Evolutionary conservation across 345 rosid genomes (phyloP), one percentile per base, ranked within the genome.

Genomic region (Syzygium jambos): DNA sequence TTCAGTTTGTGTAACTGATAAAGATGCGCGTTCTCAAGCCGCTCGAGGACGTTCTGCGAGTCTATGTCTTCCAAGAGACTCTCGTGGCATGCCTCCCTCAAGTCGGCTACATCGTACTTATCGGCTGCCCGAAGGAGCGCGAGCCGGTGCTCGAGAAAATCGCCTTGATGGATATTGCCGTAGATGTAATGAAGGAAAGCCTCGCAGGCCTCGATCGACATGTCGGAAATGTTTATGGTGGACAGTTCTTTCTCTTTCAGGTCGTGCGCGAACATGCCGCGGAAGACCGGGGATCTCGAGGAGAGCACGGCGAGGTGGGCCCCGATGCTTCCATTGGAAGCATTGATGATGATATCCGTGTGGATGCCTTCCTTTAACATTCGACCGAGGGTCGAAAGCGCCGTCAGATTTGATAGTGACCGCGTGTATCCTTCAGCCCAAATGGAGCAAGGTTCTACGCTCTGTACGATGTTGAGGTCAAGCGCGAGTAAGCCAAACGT

Each of bases 241-340:
- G 99, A 96, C 46, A 94, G 90, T 78, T 98, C 98, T 89, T 95
- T 96, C 92, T 98, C 99, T 92, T 94, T 95, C 90, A 98, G 95
- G 94, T 95, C 91, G 43, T 98, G 98, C 4, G 94, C 88, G 54
- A 97, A 96, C 99, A 97, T 97, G 94, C 98, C 92, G 86, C 83
- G 80, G 91, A 97, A 96, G 88, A 98, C 99, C 85, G 99, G 95
- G 10, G 99, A 98, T 87, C 95, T 90, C 5, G 98, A 93, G n/a
- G 99, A 96, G 84, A 97, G 95, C 85, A 97, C 92, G 34, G 99
- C 98, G 5, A 98, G 95, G 86, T 98, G 99, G 43, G 99, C 99
- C 86, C 93, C 95, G 12, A 94, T 93, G 93, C 95, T 98, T 89
- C 99, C 99, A 85, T 91, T 90, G 17, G 95, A 94, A 54, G 96